Conservation (phyloP, 805 yeast genomes). For the Yarrowia porcina region DNA sequence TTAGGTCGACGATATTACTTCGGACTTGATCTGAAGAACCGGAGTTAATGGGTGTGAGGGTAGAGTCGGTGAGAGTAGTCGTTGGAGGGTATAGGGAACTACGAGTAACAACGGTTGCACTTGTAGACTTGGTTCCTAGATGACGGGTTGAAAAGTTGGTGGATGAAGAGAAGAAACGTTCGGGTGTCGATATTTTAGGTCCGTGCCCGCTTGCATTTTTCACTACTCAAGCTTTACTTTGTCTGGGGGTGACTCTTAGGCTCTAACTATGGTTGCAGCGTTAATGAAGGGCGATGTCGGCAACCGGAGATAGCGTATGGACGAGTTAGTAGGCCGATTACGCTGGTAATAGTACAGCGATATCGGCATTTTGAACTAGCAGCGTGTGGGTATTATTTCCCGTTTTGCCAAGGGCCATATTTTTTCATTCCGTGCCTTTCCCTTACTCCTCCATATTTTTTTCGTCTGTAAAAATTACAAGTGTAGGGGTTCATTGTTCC, state of each 20-base stretch:
- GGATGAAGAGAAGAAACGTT: not conserved
- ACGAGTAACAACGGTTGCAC: too few species aligned
- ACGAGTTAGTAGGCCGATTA: not conserved
- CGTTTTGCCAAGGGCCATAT: not conserved
- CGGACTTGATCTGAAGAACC: conserved; percentile 9
- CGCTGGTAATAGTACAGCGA: not conserved
- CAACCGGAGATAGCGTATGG: conserved; percentile 1
- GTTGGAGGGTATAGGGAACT: too few species aligned
- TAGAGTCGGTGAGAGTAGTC: too few species aligned
- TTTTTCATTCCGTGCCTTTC: not conserved
- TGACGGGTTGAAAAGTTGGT: not conserved
- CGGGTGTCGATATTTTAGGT: conserved; percentile 23
- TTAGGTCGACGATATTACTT: conserved; percentile 7
- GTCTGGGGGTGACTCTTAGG: conserved; percentile 22
- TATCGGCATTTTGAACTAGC: not conserved
- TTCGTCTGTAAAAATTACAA: not conserved
- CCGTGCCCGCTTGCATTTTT: conserved; percentile 17
- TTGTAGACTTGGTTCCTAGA: too few species aligned
- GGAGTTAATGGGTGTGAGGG: not conserved
- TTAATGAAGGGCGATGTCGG: conserved; percentile 2
- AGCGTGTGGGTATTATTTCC: not conserved
- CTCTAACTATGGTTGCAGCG: not conserved
- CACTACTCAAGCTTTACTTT: conserved; percentile 15
- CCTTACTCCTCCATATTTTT: not conserved
- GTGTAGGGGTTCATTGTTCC: not conserved